Percentiles rank a stretch among this genome's conserved stretches.
Conservation (phyloP, 2,329 filamentous ascomycete genomes). For the Fusarium neocosmosporiellum region DNA sequence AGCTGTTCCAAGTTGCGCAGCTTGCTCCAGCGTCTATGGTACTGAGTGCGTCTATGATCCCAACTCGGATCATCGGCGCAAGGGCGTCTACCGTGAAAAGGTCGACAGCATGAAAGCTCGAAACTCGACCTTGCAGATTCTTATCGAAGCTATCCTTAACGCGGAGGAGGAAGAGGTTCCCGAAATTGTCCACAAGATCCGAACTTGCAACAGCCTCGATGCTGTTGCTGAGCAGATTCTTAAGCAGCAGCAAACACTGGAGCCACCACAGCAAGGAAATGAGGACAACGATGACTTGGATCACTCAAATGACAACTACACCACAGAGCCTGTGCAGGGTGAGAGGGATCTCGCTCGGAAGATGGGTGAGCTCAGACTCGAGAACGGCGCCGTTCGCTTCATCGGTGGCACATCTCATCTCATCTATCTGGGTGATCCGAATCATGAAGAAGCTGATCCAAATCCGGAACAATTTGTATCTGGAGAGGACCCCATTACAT, state of each 20-base stretch:
- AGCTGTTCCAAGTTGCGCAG: slow-evolving; percentile 89
- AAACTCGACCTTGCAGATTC: slow-evolving; percentile 88
- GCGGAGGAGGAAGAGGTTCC: slow-evolving; percentile 88
- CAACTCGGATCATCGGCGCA: slow-evolving; percentile 93
- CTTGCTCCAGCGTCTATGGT: slow-evolving; percentile 93
- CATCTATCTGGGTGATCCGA: slow-evolving; percentile 76
- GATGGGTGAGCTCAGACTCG: slow-evolving; percentile 90
- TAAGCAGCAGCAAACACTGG: slow-evolving; percentile 53
- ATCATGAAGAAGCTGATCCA: slow-evolving; percentile 53
- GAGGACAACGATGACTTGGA: slow-evolving; percentile 56
- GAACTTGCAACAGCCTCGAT: slow-evolving; percentile 81
- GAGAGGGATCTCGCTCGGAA: slow-evolving; percentile 90
- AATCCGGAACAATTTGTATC: slow-evolving; percentile 59
- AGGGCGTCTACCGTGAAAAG: slow-evolving; percentile 97
- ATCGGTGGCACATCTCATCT: slow-evolving; percentile 95
- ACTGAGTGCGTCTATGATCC: slow-evolving; percentile 95
- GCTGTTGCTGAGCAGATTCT: slow-evolving; percentile 64
- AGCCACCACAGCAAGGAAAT: slow-evolving; percentile 55
- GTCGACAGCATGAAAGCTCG: slow-evolving; percentile 87
- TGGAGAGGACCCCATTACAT: slow-evolving; percentile 77
- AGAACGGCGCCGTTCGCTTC: slow-evolving; percentile 88
- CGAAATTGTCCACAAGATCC: slow-evolving; percentile 84
- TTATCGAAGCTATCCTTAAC: slow-evolving; percentile 93
- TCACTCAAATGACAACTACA: slow-evolving; percentile 54
- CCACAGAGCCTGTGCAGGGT: slow-evolving; percentile 58